Evolutionary conservation across 495 filamentous ascomycete genomes (phyloP).

Genomic region (Penicillium diatomitis): DNA sequence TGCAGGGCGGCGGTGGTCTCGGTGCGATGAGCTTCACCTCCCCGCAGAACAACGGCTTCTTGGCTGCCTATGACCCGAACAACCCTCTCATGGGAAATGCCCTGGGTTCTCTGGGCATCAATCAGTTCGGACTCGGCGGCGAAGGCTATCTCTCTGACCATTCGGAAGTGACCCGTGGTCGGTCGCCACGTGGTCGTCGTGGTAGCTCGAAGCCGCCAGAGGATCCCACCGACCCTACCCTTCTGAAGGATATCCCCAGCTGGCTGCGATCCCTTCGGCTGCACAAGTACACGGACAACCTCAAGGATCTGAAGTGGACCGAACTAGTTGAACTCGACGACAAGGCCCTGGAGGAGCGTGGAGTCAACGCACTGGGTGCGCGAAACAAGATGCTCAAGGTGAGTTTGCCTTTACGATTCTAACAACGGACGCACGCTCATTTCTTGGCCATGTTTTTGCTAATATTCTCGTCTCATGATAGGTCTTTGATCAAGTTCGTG

Average conservation of each 20-base stretch:
- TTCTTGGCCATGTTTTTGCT: constrained; percentile 9
- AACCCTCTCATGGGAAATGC: constrained; percentile 68
- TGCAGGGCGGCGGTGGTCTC: constrained; percentile 54
- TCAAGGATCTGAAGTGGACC: constrained; percentile 96
- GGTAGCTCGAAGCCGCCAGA: constrained; percentile 97
- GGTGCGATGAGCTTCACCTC: constrained; percentile 70
- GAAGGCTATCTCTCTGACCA: constrained; percentile 95
- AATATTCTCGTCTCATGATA: constrained; percentile 13
- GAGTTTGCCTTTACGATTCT: constrained; percentile 10
- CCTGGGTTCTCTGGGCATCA: constrained; percentile 60
- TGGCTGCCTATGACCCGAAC: constrained; percentile 74
- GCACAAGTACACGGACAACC: constrained; percentile 97
- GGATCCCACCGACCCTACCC: constrained; percentile 83
- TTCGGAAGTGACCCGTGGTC: constrained; percentile 78
- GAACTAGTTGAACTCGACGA: constrained; percentile 88
- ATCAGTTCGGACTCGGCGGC: constrained; percentile 61
- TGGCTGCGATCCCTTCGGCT: constrained; percentile 92
- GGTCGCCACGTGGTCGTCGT: constrained; percentile 84
- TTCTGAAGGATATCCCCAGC: constrained; percentile 90
- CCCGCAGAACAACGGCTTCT: constrained; percentile 90
- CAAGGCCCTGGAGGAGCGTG: constrained; percentile 83
- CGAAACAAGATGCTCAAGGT: constrained; percentile 98
- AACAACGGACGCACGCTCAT: background rate
- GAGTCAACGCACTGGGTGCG: constrained; percentile 91
- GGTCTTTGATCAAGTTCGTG: constrained; percentile 93